These are phyloP conservation scores for Vitis hybrid DNA, from an alignment of 177 flowering plant species.

Conservation along the genomic window DNA sequence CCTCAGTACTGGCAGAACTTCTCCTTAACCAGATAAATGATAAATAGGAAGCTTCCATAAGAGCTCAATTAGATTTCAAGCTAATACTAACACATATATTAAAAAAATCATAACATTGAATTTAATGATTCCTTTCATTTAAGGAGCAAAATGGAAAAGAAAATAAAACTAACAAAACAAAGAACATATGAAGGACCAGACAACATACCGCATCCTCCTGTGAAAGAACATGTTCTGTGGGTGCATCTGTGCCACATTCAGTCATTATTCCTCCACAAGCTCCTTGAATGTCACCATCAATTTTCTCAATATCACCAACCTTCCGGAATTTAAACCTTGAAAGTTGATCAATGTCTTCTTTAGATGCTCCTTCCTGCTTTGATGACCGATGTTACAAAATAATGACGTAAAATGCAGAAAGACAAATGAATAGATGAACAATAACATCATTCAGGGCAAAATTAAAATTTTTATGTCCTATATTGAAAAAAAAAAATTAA, in stretches of 20 bases:
- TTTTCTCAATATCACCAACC: conserved; percentile 42
- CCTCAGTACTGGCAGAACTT: background rate
- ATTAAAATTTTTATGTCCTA: background rate
- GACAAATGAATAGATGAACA: background rate
- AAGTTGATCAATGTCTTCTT: conserved; percentile 64
- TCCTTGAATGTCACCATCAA: conserved; percentile 43
- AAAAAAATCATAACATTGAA: too few relatives aligned
- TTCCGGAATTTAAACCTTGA: conserved; percentile 53
- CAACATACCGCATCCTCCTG: conserved; percentile 66
- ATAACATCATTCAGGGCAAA: background rate
- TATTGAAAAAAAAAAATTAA: too few relatives aligned
- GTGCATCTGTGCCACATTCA: conserved; percentile 61
- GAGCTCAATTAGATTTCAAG: too few relatives aligned
- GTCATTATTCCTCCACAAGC: conserved; percentile 60
- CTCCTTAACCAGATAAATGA: too few relatives aligned
- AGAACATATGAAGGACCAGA: background rate
- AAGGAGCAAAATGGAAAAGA: background rate
- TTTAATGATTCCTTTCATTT: too few relatives aligned
- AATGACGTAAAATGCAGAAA: background rate
- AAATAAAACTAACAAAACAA: background rate
- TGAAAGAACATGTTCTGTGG: conserved; percentile 46
- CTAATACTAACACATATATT: too few relatives aligned
- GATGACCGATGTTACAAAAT: background rate
- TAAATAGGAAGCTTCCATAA: too few relatives aligned
- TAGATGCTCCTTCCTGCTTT: conserved; percentile 75